Base-by-base conservation (phyloP, 495 filamentous ascomycete genomes). In the Annulohypoxylon moriforme region DNA sequence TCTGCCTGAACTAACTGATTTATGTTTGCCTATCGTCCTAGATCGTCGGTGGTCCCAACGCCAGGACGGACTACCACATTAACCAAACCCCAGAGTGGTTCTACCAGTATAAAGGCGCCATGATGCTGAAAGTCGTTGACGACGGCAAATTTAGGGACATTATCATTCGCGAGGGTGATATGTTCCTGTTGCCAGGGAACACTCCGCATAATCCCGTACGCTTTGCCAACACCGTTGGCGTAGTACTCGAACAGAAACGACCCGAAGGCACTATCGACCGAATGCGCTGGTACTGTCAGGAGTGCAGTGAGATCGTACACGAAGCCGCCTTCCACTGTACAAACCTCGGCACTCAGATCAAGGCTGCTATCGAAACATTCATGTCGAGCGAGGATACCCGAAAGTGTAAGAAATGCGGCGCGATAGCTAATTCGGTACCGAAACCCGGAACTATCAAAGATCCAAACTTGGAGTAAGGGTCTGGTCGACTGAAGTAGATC, bases 21-120 rank as follows among this genome's bases (percentile, higher is more conserved):
- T 22, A 24, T 36, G 7, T 44, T n/a, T n/a, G 13, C 14, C 13
- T 40, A 13, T 13, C n/a, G 22, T 16, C 22, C 14, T 73, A 92
- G 93, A 94, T 99, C 69, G 94, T 99, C 62, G 96, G 96, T 74
- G 96, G 96, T 13, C 96, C 96, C 61, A 99, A 99, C 80, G 93
- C 93, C 14, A 90, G 96, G 68, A 97, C 94, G 56, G 96, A 98
- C 85, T 99, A 97, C 84, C 96, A 98, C 85, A 97, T 99, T 85
- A 99, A 99, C 84, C 83, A 89, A 57, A 99, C 96, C 0, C 89
- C 96, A 6, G 96, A 99, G 76, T 98, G 94, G 89, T 99, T 98
- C 87, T 99, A 96, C 85, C 95, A 98, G 78, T 92, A 97, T 84
- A 88, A 89, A 64, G 96, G 96, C 53, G 88, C 88, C 25, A 97